phyloP scores from a whole-genome alignment of 2,329 filamentous ascomycete genomes.

The Lasiodiplodia gonubiensis region DNA sequence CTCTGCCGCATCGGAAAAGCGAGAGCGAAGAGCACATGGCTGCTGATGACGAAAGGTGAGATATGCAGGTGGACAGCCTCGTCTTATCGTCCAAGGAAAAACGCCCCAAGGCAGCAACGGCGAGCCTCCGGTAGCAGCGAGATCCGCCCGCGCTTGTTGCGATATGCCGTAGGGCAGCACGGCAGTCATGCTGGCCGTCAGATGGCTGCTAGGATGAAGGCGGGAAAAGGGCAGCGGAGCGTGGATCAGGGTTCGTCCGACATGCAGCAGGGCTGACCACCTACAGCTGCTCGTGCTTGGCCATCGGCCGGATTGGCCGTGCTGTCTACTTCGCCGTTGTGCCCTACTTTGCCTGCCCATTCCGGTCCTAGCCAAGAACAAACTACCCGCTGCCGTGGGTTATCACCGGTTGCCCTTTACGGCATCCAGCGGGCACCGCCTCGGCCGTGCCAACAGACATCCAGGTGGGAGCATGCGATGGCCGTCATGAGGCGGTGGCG shows the following conservation, averaged over 20 bases:
- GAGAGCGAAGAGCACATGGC: constrained; percentile 14
- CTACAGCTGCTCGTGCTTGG: not conserved
- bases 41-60: not conserved
- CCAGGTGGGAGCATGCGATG: not conserved
- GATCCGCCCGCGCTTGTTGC: not conserved
- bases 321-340: not conserved
- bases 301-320: not conserved
- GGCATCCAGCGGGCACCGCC: constrained; percentile 1
- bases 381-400: not conserved
- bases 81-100: constrained; percentile 28
- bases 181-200: constrained; percentile 7
- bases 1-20: constrained; percentile 3
- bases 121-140: not conserved
- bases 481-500: constrained; percentile 11
- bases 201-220: not conserved
- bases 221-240: not conserved
- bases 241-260: constrained; percentile 19
- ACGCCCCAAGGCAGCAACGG: not conserved
- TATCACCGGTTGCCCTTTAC: not conserved
- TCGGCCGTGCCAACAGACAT: not conserved
- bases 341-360: not conserved
- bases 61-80: constrained; percentile 18
- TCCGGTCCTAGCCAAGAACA: not conserved
- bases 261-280: constrained; percentile 19
- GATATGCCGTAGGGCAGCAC: constrained; percentile 5